These are phyloP conservation scores for Neurospora pannonica DNA, from an alignment of 495 filamentous ascomycete genomes.

Conservation along the genomic window DNA sequence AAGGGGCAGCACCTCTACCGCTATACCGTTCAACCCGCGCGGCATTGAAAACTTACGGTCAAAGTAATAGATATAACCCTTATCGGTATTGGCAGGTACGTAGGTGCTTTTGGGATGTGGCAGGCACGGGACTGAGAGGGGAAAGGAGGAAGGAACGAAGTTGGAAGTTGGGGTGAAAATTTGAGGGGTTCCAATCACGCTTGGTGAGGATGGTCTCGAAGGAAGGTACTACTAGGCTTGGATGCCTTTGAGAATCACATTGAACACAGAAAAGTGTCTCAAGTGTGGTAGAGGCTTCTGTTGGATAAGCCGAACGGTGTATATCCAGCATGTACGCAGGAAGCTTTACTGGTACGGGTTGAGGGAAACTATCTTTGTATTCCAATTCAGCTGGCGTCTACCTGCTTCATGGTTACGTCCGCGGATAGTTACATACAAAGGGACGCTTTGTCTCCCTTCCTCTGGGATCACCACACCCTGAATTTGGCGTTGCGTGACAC, in stretches of 20 bases:
- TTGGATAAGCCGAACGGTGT: not conserved
- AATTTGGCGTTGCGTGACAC: not conserved
- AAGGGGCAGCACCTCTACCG: not conserved
- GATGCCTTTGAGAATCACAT: not conserved
- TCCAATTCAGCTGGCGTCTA: not conserved
- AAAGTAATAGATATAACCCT: not conserved
- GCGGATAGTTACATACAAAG: not conserved
- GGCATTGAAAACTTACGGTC: not conserved
- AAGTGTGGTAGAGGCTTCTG: not conserved
- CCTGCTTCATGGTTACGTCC: not conserved
- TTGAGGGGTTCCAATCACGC: not conserved
- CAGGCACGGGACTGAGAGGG: not conserved
- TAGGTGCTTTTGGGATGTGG: not conserved
- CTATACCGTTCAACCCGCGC: not conserved
- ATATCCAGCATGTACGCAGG: not conserved
- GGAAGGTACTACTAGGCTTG: not conserved
- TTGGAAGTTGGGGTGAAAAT: not conserved
- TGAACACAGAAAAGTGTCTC: not conserved
- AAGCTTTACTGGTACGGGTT: not conserved
- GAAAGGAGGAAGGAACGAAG: not conserved
- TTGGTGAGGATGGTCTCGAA: not conserved
- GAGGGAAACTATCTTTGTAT: not conserved
- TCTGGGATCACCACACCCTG: not conserved
- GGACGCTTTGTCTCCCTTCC: not conserved
- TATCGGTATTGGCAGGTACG: not conserved